These are phyloP conservation scores for Quaeritorhiza haematococci DNA, from an alignment of 371 early-diverging fungal genomes.

Conservation along the genomic window DNA sequence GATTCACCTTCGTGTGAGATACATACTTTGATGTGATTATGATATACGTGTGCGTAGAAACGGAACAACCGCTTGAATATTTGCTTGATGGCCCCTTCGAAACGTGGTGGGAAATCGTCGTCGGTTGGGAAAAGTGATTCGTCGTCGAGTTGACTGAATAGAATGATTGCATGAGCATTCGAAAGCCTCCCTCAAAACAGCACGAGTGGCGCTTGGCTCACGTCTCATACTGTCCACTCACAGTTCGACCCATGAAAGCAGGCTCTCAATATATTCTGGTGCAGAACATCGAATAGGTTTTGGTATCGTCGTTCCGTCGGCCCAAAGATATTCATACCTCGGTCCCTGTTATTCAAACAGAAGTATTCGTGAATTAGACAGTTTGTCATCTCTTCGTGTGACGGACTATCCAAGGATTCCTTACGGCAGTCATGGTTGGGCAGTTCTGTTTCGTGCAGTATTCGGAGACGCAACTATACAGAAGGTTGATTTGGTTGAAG, in stretches of 20 bases:
- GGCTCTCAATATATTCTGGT: slow-evolving; percentile 84
- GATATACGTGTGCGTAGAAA: slow-evolving; percentile 34
- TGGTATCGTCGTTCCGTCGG: slow-evolving; percentile 68
- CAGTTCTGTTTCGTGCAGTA: slow-evolving; percentile 77
- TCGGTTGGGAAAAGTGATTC: slow-evolving; percentile 73
- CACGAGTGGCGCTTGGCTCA: neutral
- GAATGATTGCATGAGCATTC: neutral
- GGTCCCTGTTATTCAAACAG: neutral
- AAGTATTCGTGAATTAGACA: slow-evolving; percentile 2
- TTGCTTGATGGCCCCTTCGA: slow-evolving; percentile 16
- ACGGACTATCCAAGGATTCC: slow-evolving; percentile 56
- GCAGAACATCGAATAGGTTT: slow-evolving; percentile 71
- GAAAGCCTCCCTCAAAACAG: neutral
- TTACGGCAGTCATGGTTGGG: slow-evolving; percentile 81
- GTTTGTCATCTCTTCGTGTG: neutral
- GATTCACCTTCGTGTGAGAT: too few species aligned
- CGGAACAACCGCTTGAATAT: slow-evolving; percentile 34
- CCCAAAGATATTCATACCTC: slow-evolving; percentile 82
- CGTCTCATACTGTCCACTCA: neutral
- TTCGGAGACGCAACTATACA: slow-evolving; percentile 83
- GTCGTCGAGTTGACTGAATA: slow-evolving; percentile 65
- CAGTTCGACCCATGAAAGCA: slow-evolving; percentile 73
- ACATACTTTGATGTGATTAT: slow-evolving; percentile 26
- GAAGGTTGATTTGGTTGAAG: slow-evolving; percentile 84
- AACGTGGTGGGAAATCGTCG: slow-evolving; percentile 27